Base-by-base conservation (phyloP, 768 basidiomycete genomes). In the Dioszegia hungarica region DNA sequence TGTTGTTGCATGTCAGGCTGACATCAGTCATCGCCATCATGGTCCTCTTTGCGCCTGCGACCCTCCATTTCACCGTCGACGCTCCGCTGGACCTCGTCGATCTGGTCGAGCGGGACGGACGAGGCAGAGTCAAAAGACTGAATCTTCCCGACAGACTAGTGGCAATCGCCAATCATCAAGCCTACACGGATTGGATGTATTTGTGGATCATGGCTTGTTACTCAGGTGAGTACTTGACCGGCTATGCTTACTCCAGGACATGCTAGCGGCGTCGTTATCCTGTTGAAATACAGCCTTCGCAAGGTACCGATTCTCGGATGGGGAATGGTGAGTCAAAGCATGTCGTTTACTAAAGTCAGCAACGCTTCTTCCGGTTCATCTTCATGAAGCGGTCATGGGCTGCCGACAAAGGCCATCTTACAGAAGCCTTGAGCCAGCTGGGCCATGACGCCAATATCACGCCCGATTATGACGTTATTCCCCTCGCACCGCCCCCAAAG, bases 311-410 rank as follows among this genome's bases (percentile, higher is more conserved):
- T 99, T 44, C 74, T 92, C 25, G 94, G 94, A 17, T 90, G 89
- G 86, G 91, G 91, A 5, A 74, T 76, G 75, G 72, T 76, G 55
- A 59, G 75, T 68, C 12, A n/a, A n/a, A n/a, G 44, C 22, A 4
- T 17, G n/a, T 17, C 8, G n/a, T 15, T 3, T 8, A 53, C 59
- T 65, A 28, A 48, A 5, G 14, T 19, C 27, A 54, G 83, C 56
- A 97, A 94, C 90, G 88, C 82, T 86, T 91, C 79, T 95, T 85
- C 77, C 81, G 85, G 57, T 98, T 98, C 77, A 90, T 97, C 57
- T 97, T 97, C 76, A 82, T 97, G 28, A 85, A 87, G 17, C 85
- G 92, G 34, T 89, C 87, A 19, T 94, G 91, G 93, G 86, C 87
- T 1, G 84, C 88, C 17, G 93, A 97, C 73, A 80, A 84, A 59